Evolutionary conservation across 345 rosid genomes (phyloP), one percentile per base, ranked within the genome.

Genomic region (Salix arbutifolia): DNA sequence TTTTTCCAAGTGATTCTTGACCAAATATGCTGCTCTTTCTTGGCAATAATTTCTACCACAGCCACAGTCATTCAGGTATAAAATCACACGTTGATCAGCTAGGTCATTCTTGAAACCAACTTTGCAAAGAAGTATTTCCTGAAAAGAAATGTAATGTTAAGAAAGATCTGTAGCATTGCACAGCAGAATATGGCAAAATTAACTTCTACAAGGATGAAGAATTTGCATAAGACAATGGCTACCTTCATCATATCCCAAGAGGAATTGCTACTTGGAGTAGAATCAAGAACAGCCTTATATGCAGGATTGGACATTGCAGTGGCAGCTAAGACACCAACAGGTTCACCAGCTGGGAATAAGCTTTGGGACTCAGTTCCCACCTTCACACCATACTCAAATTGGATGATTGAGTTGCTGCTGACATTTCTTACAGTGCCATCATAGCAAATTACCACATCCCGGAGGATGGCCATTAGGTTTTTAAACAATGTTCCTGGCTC

Each of bases 191-290:
- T 14, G 46, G 38, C 12, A 35, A 52, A 68, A 42, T 18, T 18
- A 65, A 48, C 46, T 26, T 42, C 16, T 35, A 16, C 4, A 18
- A 25, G 13, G 18, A 69, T 14, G 8, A 62, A 42, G 17, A 2
- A 19, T 46, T 25, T 46, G 58, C 33, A 46, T 0, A 44, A 37
- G 65, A 69, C 17, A 72, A 40, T 67, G 33, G 48, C 31, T 83
- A 96, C 99, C 98, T 96, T 96, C 99, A 96, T 96, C 83, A 84
- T 78, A 74, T 96, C 99, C 99, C 99, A 96, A 13, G 97, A 96
- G 23, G 91, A 89, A 77, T 90, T 96, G 85, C 97, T 96, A 72
- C 86, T 93, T 11, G 98, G 88, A 74, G 88, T 78, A 69, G 99
- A 93, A 90, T 96, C 99, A 79, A 96, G 96, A 78, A 96, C 99